These are phyloP conservation scores for Penicillium sp. DNA, from an alignment of 2,329 filamentous ascomycete genomes.

Conservation along the genomic window DNA sequence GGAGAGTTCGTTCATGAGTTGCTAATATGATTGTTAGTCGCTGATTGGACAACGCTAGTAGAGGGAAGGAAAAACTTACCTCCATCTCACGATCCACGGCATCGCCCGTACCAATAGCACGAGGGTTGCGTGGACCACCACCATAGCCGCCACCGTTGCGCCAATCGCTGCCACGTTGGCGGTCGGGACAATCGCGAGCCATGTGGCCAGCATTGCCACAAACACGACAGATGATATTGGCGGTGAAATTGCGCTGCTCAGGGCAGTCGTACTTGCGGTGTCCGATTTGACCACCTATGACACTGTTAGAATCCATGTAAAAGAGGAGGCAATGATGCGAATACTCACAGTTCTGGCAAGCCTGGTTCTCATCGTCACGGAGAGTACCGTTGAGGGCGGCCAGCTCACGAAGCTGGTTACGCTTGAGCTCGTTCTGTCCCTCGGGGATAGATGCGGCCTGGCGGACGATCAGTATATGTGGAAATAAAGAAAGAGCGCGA, in stretches of 20 bases:
- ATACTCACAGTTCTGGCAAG: constrained; percentile 85
- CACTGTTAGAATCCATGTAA: constrained; percentile 20
- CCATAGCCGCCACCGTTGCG: constrained; percentile 68
- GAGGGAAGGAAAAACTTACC: constrained; percentile 55
- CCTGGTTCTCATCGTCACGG: constrained; percentile 98
- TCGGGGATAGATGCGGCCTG: constrained; percentile 98
- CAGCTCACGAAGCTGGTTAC: constrained; percentile 96
- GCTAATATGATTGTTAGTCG: constrained; percentile 57
- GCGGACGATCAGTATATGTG: constrained; percentile 31
- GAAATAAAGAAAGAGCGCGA: neutral
- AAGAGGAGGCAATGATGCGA: neutral
- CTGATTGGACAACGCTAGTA: neutral
- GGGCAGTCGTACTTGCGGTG: constrained; percentile 99
- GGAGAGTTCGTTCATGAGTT: constrained; percentile 97
- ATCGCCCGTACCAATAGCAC: constrained; percentile 75
- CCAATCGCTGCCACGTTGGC: constrained; percentile 88
- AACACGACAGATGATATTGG: constrained; percentile 97
- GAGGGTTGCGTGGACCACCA: constrained; percentile 50
- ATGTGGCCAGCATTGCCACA: constrained; percentile 98
- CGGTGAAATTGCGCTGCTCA: constrained; percentile 97
- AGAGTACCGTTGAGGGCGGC: constrained; percentile 98
- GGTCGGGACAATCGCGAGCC: constrained; percentile 95
- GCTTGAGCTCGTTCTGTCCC: constrained; percentile 98
- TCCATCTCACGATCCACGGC: constrained; percentile 93
- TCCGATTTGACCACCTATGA: constrained; percentile 82